A percentile compares a stretch with the other conserved stretches of the same genome.
Conservation (phyloP, 2,329 filamentous ascomycete genomes). For the Ceratocystiopsis brevicomis region DNA sequence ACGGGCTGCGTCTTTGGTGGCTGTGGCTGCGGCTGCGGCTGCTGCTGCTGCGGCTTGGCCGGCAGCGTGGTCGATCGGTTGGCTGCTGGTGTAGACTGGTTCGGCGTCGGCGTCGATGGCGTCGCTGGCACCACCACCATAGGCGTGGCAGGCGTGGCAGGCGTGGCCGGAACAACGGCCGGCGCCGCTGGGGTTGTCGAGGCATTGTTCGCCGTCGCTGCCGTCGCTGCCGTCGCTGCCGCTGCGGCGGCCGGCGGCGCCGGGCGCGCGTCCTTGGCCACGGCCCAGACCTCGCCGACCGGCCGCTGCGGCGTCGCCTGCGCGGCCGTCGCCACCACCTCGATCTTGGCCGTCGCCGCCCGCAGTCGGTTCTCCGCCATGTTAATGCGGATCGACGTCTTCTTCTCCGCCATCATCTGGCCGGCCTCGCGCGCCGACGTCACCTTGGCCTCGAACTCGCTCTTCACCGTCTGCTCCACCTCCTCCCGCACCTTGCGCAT, state of each 20-base stretch:
- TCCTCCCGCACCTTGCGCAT: slow-evolving; percentile 40
- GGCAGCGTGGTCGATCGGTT: background rate
- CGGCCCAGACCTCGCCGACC: slow-evolving; percentile 71
- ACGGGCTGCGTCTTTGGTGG: background rate
- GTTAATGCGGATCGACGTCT: slow-evolving; percentile 54
- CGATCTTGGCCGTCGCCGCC: slow-evolving; percentile 49
- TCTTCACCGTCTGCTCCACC: slow-evolving; percentile 25
- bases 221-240: background rate
- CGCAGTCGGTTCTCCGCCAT: slow-evolving; percentile 55
- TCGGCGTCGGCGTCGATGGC: background rate
- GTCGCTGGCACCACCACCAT: background rate
- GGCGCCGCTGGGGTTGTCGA: background rate
- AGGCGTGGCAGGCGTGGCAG: background rate
- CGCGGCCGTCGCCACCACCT: slow-evolving; percentile 62
- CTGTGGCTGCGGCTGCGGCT: background rate
- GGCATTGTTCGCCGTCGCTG: slow-evolving; percentile 1
- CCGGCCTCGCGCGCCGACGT: slow-evolving; percentile 39
- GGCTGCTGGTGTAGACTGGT: too few relatives aligned
- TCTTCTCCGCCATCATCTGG: slow-evolving; percentile 56
- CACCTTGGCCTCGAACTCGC: slow-evolving; percentile 34
- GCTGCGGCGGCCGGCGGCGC: slow-evolving; percentile 7
- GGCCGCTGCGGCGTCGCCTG: slow-evolving; percentile 69
- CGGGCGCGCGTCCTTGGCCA: slow-evolving; percentile 50
- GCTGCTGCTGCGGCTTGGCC: background rate
- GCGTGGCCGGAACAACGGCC: background rate